phyloP scores from a whole-genome alignment of 352 stramenopile species.

The Globisporangium solare region DNA sequence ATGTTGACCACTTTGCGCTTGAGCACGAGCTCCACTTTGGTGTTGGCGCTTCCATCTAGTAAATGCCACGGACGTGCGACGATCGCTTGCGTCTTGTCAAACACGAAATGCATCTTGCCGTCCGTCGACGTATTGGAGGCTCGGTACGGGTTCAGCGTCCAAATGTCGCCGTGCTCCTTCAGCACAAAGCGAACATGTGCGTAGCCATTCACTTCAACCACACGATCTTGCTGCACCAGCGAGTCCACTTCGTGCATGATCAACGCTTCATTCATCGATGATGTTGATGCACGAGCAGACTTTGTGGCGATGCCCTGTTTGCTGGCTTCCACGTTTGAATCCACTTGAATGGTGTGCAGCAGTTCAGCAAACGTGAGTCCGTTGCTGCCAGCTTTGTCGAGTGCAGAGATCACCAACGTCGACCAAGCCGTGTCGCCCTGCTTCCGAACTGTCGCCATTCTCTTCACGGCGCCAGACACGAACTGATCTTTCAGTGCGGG shows the following conservation, averaged over 20 bases:
- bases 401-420: background rate
- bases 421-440: background rate
- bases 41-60: slow-evolving; percentile 66
- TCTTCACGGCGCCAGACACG: background rate
- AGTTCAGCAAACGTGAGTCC: slow-evolving; percentile 14
- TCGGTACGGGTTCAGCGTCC: slow-evolving; percentile 56
- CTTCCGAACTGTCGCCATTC: background rate
- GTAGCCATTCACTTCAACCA: slow-evolving; percentile 68
- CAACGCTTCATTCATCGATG: background rate
- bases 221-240: slow-evolving; percentile 28
- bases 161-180: slow-evolving; percentile 39
- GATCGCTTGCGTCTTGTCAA: slow-evolving; percentile 54
- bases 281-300: too few relatives aligned
- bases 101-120: slow-evolving; percentile 66
- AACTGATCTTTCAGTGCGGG: background rate
- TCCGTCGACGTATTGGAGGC: slow-evolving; percentile 36
- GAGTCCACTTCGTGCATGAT: slow-evolving; percentile 34
- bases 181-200: slow-evolving; percentile 48
- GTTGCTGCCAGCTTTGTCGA: background rate
- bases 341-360: background rate
- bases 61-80: slow-evolving; percentile 70
- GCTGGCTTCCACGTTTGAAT: background rate
- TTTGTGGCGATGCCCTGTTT: background rate
- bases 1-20: slow-evolving; percentile 83
- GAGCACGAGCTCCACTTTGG: slow-evolving; percentile 40